These are phyloP conservation scores for Dunaliella sp. DNA, from an alignment of 139 green algal species.

Conservation along the genomic window DNA sequence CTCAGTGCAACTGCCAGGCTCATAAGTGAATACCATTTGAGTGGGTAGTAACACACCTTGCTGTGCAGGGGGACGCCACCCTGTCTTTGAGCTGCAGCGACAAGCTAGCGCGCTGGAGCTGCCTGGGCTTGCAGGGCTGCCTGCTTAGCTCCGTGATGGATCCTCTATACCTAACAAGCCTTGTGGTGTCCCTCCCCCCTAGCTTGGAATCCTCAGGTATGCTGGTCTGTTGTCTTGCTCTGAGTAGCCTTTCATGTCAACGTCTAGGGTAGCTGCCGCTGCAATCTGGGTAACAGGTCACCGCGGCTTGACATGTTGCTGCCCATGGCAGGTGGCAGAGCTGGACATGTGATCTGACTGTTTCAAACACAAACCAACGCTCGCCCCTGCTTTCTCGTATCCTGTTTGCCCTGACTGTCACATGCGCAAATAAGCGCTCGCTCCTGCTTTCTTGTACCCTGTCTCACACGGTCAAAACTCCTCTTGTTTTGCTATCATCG, in stretches of 20 bases:
- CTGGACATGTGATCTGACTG: too few relatives aligned
- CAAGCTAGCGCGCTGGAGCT: conserved; percentile 87
- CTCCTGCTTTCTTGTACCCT: background rate
- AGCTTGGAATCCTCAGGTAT: conserved; percentile 2
- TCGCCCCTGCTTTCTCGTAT: background rate
- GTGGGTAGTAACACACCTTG: too few relatives aligned
- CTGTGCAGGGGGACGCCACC: conserved; percentile 71
- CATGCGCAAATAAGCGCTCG: background rate
- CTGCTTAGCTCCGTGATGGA: conserved; percentile 64
- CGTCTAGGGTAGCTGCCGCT: too few relatives aligned
- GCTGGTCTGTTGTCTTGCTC: background rate
- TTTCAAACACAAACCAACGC: background rate
- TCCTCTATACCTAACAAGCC: conserved; percentile 59
- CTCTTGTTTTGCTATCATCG: too few relatives aligned
- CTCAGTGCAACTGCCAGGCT: too few relatives aligned
- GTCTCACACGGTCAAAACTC: too few relatives aligned
- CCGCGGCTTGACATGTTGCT: too few relatives aligned
- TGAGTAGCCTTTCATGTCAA: too few relatives aligned
- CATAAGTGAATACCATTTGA: too few relatives aligned
- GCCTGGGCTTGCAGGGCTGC: conserved; percentile 76
- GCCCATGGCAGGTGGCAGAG: too few relatives aligned
- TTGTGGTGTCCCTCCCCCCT: conserved; percentile 9
- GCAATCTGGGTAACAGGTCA: too few relatives aligned
- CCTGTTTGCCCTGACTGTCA: too few relatives aligned
- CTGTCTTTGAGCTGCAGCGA: conserved; percentile 93